These are phyloP conservation scores for Nitzschia palea DNA, from an alignment of 108 stramenopile species.

Conservation along the genomic window DNA sequence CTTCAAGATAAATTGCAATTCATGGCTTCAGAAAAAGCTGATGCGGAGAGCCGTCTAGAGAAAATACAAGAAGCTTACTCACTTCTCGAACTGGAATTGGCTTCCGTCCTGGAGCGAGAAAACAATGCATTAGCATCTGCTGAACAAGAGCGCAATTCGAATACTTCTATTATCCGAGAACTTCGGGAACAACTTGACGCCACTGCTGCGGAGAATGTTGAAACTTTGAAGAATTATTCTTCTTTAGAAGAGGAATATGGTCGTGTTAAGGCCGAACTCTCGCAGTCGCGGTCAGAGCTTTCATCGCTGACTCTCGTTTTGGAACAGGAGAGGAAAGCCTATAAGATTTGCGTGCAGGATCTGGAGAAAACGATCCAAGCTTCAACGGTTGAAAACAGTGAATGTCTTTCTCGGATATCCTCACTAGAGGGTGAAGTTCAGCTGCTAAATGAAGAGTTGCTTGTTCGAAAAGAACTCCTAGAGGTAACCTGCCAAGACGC, in stretches of 20 bases:
- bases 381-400: neutral
- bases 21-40: neutral
- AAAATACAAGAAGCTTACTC: neutral
- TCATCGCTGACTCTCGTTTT: too few species aligned
- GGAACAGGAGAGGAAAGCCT: too few species aligned
- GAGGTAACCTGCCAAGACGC: too few species aligned
- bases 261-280: too few species aligned
- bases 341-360: neutral
- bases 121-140: neutral
- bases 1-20: conserved; percentile 1
- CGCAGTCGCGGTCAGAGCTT: too few species aligned
- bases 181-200: neutral
- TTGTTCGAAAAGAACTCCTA: too few species aligned
- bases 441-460: neutral
- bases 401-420: neutral
- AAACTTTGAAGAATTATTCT: neutral
- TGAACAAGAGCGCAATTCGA: neutral
- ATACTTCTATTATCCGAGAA: neutral
- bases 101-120: neutral
- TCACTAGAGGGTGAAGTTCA: neutral
- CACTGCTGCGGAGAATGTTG: neutral
- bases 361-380: neutral
- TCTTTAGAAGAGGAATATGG: neutral
- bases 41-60: neutral
- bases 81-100: neutral